Base-by-base conservation (phyloP, 1,284 basidiomycete genomes). In the Moesziomyces parantarcticus region DNA sequence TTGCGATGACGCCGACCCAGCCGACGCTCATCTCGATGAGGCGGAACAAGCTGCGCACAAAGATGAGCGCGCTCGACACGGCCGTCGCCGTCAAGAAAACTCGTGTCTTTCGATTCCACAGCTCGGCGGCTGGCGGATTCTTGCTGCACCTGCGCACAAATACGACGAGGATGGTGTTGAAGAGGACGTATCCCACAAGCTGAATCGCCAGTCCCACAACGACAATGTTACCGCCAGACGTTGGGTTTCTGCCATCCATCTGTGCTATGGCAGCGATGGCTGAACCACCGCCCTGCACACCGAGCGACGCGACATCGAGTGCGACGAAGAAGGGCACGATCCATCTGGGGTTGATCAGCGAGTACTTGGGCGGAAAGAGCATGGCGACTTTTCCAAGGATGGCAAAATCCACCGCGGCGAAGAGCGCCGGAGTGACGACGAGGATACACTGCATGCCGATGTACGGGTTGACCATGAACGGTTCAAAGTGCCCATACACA, bases 281-380 rank as follows among this genome's bases (percentile, higher is more conserved):
- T 1, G 66, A 58, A 21, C 76, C 76, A 0, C 60, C 50, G 16
- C 67, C 76, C 40, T 78, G 76, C 7, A 78, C 50, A 2, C 58
- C 55, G 11, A 77, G 46, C 10, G 68, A 73, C 2, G 54, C 43
- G 5, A 77, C 58, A 46, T 78, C 76, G 25, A 78, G 49, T 8
- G 48, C 41, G 8, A 78, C 76, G 39, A 78, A 78, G 32, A 75
- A 53, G 4, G 76, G 76, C 42, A 72, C 47, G n/a, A 78, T 54
- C 23, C 63, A 51, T 8, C 51, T 45, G 3, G 76, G 75, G 20
- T 45, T 55, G 20, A 78, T 44, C 10, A 61, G 40, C 14, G 58
- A 51, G 43, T 62, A 62, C 26, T 56, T 39, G 5, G 43, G 34
- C 1, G 66, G 59, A 26, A 76, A 77, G 18, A 70, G 45, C 14